Conservation (phyloP, 129 eudicot species). For the Centella asiatica region DNA sequence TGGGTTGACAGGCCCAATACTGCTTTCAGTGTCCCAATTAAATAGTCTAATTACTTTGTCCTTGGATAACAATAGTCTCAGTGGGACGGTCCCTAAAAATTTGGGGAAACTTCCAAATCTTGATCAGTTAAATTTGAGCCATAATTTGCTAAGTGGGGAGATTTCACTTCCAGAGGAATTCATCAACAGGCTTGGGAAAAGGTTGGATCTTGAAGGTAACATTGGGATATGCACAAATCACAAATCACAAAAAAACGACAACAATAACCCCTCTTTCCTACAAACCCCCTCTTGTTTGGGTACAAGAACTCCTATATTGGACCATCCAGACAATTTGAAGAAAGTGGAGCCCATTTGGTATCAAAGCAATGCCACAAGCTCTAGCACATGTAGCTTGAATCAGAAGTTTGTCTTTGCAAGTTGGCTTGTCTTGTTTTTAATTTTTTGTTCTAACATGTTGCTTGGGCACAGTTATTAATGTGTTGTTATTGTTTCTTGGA, state of each 20-base stretch:
- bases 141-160: slow-evolving; percentile 46
- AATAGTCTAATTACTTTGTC: slow-evolving; percentile 46
- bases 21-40: slow-evolving; percentile 32
- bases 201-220: slow-evolving; percentile 51
- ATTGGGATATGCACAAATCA: slow-evolving; percentile 37
- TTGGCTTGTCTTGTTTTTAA: slow-evolving; percentile 3
- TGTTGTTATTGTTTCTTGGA: slow-evolving; percentile 3
- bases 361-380: slow-evolving; percentile 25
- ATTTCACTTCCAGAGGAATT: slow-evolving; percentile 36
- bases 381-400: slow-evolving; percentile 9
- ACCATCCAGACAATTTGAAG: slow-evolving; percentile 15
- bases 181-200: slow-evolving; percentile 37
- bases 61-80: slow-evolving; percentile 47
- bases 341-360: slow-evolving; percentile 28
- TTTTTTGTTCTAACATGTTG: slow-evolving; percentile 1
- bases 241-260: background rate
- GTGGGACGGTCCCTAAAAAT: slow-evolving; percentile 40
- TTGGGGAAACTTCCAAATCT: slow-evolving; percentile 42
- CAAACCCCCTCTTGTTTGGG: slow-evolving; percentile 25
- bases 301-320: slow-evolving; percentile 14
- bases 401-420: slow-evolving; percentile 15
- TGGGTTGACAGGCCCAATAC: slow-evolving; percentile 48
- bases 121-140: slow-evolving; percentile 46
- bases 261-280: slow-evolving; percentile 5
- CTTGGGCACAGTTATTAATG: background rate